phyloP scores from a whole-genome alignment of 306 rosid genomes.

The Pyrus betulifolia region DNA sequence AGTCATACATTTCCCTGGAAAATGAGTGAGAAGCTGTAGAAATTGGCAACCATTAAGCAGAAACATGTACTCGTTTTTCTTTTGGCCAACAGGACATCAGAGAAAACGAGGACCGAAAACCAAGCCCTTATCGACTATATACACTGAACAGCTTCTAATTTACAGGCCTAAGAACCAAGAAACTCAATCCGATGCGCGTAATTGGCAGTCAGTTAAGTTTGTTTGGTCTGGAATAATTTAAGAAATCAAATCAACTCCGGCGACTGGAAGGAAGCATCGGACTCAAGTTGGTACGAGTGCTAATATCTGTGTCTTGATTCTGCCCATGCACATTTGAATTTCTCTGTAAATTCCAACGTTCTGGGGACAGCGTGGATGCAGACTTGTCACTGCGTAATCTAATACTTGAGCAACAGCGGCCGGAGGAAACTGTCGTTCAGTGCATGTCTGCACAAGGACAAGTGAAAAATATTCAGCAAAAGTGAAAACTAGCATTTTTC shows the following conservation, averaged over 20 bases:
- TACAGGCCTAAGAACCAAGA: background rate
- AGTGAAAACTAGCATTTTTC: background rate
- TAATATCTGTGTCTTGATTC: conserved; percentile 83
- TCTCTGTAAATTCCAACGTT: conserved; percentile 81
- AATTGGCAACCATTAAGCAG: background rate
- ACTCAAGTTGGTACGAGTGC: conserved; percentile 81
- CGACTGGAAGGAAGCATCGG: background rate
- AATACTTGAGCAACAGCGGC: conserved; percentile 78
- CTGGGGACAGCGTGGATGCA: conserved; percentile 63
- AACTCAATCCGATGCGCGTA: background rate
- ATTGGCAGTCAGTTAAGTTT: background rate
- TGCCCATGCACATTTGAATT: conserved; percentile 89
- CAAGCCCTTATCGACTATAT: conserved; percentile 15
- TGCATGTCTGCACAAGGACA: conserved; percentile 58
- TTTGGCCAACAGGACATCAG: background rate
- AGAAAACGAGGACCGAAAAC: background rate
- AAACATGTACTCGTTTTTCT: background rate
- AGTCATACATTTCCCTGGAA: background rate
- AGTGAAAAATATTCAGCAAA: background rate
- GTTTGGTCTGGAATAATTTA: background rate
- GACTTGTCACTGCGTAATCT: conserved; percentile 67
- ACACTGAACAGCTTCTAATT: conserved; percentile 14
- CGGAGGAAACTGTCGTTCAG: conserved; percentile 86
- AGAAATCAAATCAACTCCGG: background rate
- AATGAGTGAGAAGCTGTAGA: background rate